Base-by-base conservation (phyloP, 192 early-diverging fungal genomes). In the Chytriomyces sp. region DNA sequence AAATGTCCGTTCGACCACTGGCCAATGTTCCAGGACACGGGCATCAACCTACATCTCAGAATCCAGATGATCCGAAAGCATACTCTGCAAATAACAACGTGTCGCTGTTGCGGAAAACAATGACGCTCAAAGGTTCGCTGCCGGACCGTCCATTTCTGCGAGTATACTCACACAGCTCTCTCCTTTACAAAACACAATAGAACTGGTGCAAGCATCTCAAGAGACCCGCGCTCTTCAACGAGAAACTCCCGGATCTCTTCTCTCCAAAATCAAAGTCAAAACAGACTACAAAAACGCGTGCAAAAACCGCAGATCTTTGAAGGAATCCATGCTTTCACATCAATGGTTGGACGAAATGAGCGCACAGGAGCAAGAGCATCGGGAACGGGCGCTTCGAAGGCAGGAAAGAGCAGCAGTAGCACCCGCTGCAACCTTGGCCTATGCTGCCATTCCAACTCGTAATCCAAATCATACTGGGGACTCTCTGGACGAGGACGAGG, bases 211-310 rank as follows among this genome's bases (percentile, higher is more conserved):
- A 45, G 75, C 72, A 9, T 86, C 85, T 2, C 73, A 80, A 47
- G 61, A 69, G 20, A 73, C 85, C 16, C 80, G 85, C 23, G 43
- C 66, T 8, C 77, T 61, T 23, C 60, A 80, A 26, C 50, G 50
- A 13, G 75, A 79, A 13, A 79, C 85, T 43, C 86, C 83, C 18
- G 64, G 62, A 24, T 69, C 79, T 5, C 79, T 87, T 6, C 78
- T 81, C 7, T 13, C 77, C 11, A 75, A 66, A 10, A 85, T 87
- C 43, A 87, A 85, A 67, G 83, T 83, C 24, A 82, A 77, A 45
- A 81, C 85, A 28, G 83, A 83, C 23, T 47, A 69, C 62, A n/a
- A 50, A 45, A 10, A 8, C 69, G 16, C 23, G 16, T 44, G 26
- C 47, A 73, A 73, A 62, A 43, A 45, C 26, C 20, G 49, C 50